A percentile compares a stretch with the other conserved stretches of the same genome.
phyloP scores from a whole-genome alignment of 2,329 filamentous ascomycete genomes.

The Stromatinia cepivora region DNA sequence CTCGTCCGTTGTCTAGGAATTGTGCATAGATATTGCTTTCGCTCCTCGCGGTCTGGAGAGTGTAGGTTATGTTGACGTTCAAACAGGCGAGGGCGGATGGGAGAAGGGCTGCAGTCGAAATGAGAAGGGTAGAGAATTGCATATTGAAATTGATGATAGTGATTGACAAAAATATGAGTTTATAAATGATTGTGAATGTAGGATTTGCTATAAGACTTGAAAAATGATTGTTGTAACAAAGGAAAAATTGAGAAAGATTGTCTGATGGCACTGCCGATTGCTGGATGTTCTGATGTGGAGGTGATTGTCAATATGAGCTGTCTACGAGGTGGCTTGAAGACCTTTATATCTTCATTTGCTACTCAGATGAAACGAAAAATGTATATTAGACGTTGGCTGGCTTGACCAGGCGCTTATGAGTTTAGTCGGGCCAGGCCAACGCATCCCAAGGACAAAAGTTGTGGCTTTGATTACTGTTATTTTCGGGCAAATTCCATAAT shows the following conservation, averaged over 20 bases:
- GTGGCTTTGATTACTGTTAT: background rate
- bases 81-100: background rate
- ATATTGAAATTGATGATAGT: background rate
- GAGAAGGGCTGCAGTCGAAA: background rate
- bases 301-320: constrained; percentile 1
- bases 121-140: constrained; percentile 7
- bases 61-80: background rate
- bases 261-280: background rate
- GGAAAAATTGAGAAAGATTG: background rate
- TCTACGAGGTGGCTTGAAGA: background rate
- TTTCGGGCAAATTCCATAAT: background rate
- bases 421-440: background rate
- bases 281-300: constrained; percentile 9
- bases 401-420: background rate
- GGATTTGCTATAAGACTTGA: background rate
- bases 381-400: background rate
- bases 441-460: background rate
- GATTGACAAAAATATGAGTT: background rate
- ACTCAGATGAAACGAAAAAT: background rate
- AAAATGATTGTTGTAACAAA: background rate
- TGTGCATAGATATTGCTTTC: background rate
- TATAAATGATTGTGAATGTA: background rate
- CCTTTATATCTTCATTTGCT: background rate
- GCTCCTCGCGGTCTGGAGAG: background rate
- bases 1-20: background rate